phyloP scores from a whole-genome alignment of 495 filamentous ascomycete species.

The Hypoxylon lenormandii region DNA sequence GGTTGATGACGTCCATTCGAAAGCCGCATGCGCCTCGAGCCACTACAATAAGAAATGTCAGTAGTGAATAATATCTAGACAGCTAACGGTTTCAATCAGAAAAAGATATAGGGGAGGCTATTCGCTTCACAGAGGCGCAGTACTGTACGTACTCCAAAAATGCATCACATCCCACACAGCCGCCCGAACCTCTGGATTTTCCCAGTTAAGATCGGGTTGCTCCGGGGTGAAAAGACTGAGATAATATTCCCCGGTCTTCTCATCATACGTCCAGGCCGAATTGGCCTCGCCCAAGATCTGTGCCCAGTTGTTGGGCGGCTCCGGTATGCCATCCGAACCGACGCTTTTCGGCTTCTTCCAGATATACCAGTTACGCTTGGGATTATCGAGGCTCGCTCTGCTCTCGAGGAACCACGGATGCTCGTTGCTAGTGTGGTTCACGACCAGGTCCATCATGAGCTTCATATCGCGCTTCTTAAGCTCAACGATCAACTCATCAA shows the following conservation, averaged over 20 bases:
- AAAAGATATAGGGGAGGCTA: neutral
- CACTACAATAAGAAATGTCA: constrained; percentile 46
- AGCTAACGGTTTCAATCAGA: neutral
- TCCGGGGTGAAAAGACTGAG: constrained; percentile 69
- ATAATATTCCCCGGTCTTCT: constrained; percentile 68
- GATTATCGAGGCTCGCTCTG: constrained; percentile 60
- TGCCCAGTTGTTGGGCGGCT: constrained; percentile 73
- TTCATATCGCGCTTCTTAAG: constrained; percentile 70
- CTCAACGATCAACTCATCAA: constrained; percentile 66
- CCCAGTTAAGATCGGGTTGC: constrained; percentile 76
- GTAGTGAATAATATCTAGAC: neutral
- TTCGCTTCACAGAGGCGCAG: neutral
- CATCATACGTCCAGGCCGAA: constrained; percentile 71
- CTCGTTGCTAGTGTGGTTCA: constrained; percentile 74
- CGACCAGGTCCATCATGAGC: constrained; percentile 73
- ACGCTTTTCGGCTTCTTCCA: constrained; percentile 68
- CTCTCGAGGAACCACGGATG: constrained; percentile 74
- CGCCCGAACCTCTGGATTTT: constrained; percentile 66
- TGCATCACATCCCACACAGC: constrained; percentile 70
- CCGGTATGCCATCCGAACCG: constrained; percentile 60
- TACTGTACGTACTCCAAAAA: constrained; percentile 64
- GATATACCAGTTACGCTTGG: constrained; percentile 73
- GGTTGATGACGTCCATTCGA: constrained; percentile 75
- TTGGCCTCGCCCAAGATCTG: constrained; percentile 67
- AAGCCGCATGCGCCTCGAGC: constrained; percentile 69